Base-by-base conservation (phyloP, 106 monocot species). In the Allium cepa region DNA sequence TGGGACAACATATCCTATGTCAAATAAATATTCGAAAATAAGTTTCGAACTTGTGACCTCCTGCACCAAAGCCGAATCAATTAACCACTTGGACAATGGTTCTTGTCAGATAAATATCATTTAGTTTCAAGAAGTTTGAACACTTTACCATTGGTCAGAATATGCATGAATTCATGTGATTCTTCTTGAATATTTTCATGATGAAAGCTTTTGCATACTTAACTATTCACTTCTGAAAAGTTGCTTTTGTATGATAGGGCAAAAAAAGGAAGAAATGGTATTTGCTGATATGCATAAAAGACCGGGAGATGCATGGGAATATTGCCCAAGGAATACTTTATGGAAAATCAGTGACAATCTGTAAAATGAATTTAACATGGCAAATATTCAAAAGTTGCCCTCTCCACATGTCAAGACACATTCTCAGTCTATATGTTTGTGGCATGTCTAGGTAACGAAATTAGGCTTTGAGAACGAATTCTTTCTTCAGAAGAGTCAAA, bases 381-480 rank as follows among this genome's bases (percentile, higher is more conserved):
- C 88, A 84, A n/a, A 17, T 62, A 27, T 36, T 63, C 56, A 70
- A 22, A 22, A 22, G 22, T 22, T 22, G 62, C 17, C 69, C 16
- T 45, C 7, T 46, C 60, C 9, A 11, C 27, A 0, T 22, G 22
- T 22, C 1, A 22, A 26, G 8, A 16, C 10, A 22, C 69, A 13
- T 62, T 59, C 17, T 68, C 49, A 17, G 57, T 14, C 70, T 57
- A 50, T 27, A 45, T 67, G 7, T 64, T 6, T 49, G 12, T 47
- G 61, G 26, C 58, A 46, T 11, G 11, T 72, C 14, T 69, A 94
- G 96, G 82, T 75, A 62, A 74, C 87, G 78, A 97, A 92, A 79
- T 92, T 89, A 56, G 97, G 97, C n/a, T 97, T 97, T 89, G 97
- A 97, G 72, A 82, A 67, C 75, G 97, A 97, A 76, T 97, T 97